Percentiles rank a stretch among this genome's conserved stretches.
Conservation (phyloP, 805 yeast genomes). For the Scheffersomyces ergatensis region DNA sequence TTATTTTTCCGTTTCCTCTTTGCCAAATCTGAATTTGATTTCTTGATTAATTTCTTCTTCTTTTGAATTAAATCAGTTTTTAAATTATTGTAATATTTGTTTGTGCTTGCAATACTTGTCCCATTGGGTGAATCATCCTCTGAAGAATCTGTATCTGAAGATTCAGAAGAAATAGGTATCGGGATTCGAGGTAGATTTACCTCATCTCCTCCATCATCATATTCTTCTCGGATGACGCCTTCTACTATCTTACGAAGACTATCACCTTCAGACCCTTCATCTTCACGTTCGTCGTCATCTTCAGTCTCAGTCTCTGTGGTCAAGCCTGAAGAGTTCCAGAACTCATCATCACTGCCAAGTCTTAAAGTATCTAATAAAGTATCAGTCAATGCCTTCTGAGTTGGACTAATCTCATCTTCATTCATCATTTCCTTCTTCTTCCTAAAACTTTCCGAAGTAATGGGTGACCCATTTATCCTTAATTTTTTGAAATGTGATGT, state of each 20-base stretch:
- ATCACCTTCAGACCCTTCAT: slow-evolving; percentile 11
- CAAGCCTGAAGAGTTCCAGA: slow-evolving; percentile 24
- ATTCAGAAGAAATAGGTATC: slow-evolving; percentile 5
- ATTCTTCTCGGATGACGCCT: too few species aligned
- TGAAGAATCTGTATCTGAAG: slow-evolving; percentile 4
- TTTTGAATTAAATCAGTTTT: slow-evolving; percentile 11
- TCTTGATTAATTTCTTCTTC: slow-evolving; percentile 9
- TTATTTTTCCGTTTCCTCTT: slow-evolving; percentile 2
- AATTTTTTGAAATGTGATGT: slow-evolving; percentile 41
- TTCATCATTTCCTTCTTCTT: slow-evolving; percentile 4
- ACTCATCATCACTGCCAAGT: slow-evolving; percentile 14
- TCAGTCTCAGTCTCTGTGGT: slow-evolving; percentile 19
- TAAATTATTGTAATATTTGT: slow-evolving; percentile 14
- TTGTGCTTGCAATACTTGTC: neutral
- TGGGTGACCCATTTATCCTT: slow-evolving; percentile 38
- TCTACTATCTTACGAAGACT: slow-evolving; percentile 9
- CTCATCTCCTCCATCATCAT: slow-evolving; percentile 1
- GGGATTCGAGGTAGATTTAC: neutral
- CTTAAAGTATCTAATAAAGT: slow-evolving; percentile 10
- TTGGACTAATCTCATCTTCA: neutral
- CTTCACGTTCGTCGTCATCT: slow-evolving; percentile 3
- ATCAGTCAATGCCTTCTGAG: slow-evolving; percentile 2
- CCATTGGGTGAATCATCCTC: slow-evolving; percentile 2
- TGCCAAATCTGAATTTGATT: neutral
- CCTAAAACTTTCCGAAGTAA: slow-evolving; percentile 19